Conservation (phyloP, 176 grass and related monocot genomes). For the Tillandsia leiboldiana region DNA sequence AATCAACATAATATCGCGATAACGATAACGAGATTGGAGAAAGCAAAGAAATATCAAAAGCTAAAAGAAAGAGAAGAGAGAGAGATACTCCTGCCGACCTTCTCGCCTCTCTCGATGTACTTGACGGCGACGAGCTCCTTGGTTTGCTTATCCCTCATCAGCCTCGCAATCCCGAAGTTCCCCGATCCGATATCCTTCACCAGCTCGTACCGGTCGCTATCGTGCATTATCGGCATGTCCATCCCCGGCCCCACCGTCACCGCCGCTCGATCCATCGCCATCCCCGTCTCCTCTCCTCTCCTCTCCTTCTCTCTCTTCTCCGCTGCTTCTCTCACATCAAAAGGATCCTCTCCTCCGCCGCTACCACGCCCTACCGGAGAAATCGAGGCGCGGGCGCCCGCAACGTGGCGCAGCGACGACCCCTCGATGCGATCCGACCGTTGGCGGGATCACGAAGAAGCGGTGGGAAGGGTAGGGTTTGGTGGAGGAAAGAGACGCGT, state of each 20-base stretch:
- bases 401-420: constrained; percentile 1
- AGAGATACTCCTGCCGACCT: constrained; percentile 19
- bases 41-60: not conserved
- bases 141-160: constrained; percentile 64
- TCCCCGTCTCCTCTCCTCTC: not conserved
- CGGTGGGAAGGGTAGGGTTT: not conserved
- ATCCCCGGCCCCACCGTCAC: constrained; percentile 68
- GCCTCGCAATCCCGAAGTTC: constrained; percentile 72
- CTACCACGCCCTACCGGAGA: not conserved
- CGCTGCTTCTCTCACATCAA: too few relatives aligned
- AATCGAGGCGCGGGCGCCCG: not conserved
- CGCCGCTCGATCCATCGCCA: constrained; percentile 61
- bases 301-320: too few relatives aligned
- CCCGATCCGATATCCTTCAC: constrained; percentile 74
- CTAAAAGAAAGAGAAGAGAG: not conserved
- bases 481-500: not conserved
- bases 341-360: not conserved
- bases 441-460: not conserved
- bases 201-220: constrained; percentile 84
- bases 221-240: constrained; percentile 96
- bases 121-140: constrained; percentile 78
- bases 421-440: not conserved
- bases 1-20: too few relatives aligned
- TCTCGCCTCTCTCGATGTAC: constrained; percentile 82
- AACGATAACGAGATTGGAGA: too few relatives aligned